A percentile compares a stretch with the other conserved stretches of the same genome.
Conservation (phyloP, 495 filamentous ascomycete species). For the Talaromyces ruber region DNA sequence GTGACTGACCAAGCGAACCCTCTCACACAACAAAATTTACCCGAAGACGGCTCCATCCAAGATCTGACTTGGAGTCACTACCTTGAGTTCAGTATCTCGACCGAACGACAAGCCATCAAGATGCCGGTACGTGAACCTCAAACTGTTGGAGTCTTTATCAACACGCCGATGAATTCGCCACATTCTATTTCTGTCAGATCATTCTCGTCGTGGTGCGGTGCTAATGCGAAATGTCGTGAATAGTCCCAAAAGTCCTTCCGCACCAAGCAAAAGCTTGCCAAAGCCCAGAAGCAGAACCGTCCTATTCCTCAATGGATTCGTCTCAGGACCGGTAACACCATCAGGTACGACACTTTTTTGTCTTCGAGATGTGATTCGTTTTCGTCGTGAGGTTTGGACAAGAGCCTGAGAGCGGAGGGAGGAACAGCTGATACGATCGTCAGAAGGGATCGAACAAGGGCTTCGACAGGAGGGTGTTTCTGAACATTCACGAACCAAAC, state of each 20-base stretch:
- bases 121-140: slow-evolving; percentile 78
- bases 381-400: background rate
- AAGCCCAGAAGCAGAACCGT: slow-evolving; percentile 98
- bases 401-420: background rate
- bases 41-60: slow-evolving; percentile 28
- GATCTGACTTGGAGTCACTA: slow-evolving; percentile 20
- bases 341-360: slow-evolving; percentile 58
- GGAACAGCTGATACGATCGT: background rate
- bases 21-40: slow-evolving; percentile 16
- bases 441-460: background rate
- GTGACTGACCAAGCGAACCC: slow-evolving; percentile 38
- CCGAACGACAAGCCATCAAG: slow-evolving; percentile 55
- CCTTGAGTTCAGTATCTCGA: slow-evolving; percentile 17
- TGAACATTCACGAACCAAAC: background rate
- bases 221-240: slow-evolving; percentile 9
- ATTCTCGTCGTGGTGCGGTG: background rate
- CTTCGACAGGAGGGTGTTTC: background rate
- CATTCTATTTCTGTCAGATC: background rate
- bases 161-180: background rate
- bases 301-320: slow-evolving; percentile 99
- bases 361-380: background rate
- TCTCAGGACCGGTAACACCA: slow-evolving; percentile 95
- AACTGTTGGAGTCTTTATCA: background rate
- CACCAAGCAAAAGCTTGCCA: slow-evolving; percentile 99
- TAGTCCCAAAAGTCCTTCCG: slow-evolving; percentile 99